Evolutionary conservation across 345 rosid species (phyloP).

Genomic region (Gynandropsis gynandra): DNA sequence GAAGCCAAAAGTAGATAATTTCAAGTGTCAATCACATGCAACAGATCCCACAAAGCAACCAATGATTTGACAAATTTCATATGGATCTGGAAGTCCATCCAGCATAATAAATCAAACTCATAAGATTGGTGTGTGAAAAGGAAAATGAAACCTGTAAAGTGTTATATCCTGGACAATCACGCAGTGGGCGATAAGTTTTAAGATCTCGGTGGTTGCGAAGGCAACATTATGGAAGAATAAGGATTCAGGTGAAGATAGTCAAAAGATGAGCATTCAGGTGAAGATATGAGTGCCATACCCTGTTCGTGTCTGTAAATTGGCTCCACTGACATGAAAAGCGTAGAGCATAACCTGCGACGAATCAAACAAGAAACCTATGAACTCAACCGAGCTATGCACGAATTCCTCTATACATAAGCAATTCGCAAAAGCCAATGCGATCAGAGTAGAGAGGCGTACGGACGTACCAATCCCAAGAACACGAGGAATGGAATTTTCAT

Average conservation of each 20-base stretch:
- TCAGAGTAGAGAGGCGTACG: no score
- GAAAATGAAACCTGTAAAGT: slow-evolving; percentile 35
- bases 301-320: slow-evolving; percentile 25
- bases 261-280: neutral
- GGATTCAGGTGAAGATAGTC: slow-evolving; percentile 3
- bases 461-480: no score
- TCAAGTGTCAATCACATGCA: no score
- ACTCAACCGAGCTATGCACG: no score
- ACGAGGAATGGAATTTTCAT: no score
- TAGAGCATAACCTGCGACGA: slow-evolving; percentile 38
- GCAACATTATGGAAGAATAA: slow-evolving; percentile 13
- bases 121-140: no score
- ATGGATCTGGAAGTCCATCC: neutral
- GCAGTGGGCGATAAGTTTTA: slow-evolving; percentile 27
- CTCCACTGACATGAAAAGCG: slow-evolving; percentile 33
- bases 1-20: no score
- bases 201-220: slow-evolving; percentile 40
- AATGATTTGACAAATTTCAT: neutral
- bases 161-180: slow-evolving; percentile 29
- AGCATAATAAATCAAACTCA: neutral
- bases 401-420: no score
- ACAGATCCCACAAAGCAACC: no score
- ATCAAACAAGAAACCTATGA: slow-evolving; percentile 2
- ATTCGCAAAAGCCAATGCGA: no score
- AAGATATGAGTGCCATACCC: slow-evolving; percentile 32